phyloP scores from a whole-genome alignment of 805 yeast species.

The Sugiyamaella marilandica region DNA sequence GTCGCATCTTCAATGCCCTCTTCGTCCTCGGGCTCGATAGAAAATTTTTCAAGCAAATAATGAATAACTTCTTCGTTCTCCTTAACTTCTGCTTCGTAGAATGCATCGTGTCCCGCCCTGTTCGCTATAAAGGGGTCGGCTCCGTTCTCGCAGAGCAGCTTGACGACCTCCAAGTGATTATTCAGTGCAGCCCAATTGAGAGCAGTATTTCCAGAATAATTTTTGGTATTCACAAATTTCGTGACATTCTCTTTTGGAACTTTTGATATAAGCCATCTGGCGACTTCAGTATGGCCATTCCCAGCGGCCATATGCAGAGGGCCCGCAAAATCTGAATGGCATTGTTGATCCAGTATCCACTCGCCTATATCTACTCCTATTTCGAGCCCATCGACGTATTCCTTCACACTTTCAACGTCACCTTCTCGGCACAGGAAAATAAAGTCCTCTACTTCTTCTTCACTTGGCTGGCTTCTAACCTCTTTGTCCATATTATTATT shows the following conservation, averaged over 20 bases:
- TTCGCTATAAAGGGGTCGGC: constrained; percentile 74
- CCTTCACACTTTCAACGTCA: constrained; percentile 70
- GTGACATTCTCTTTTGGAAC: constrained; percentile 34
- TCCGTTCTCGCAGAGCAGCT: constrained; percentile 64
- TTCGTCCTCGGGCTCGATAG: constrained; percentile 57
- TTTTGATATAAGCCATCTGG: constrained; percentile 40
- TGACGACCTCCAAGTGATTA: constrained; percentile 72
- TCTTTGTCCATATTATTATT: too few relatives aligned
- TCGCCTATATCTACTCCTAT: constrained; percentile 27
- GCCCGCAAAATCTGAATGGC: constrained; percentile 61
- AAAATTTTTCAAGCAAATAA: constrained; percentile 67
- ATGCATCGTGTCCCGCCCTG: constrained; percentile 69
- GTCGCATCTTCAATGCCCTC: constrained; percentile 38
- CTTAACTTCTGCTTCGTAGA: constrained; percentile 83
- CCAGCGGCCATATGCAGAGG: constrained; percentile 95
- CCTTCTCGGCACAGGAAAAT: constrained; percentile 84
- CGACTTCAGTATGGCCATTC: constrained; percentile 76
- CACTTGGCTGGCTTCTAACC: too few relatives aligned
- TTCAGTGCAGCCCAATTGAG: constrained; percentile 94
- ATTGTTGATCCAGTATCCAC: constrained; percentile 52
- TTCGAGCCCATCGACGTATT: constrained; percentile 49
- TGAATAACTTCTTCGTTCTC: constrained; percentile 72
- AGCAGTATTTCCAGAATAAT: constrained; percentile 88
- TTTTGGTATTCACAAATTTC: constrained; percentile 45
- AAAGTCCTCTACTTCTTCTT: constrained; percentile 79